A percentile compares a stretch with the other conserved stretches of the same genome.
phyloP scores from a whole-genome alignment of 345 rosid species.

The Salix udensis region DNA sequence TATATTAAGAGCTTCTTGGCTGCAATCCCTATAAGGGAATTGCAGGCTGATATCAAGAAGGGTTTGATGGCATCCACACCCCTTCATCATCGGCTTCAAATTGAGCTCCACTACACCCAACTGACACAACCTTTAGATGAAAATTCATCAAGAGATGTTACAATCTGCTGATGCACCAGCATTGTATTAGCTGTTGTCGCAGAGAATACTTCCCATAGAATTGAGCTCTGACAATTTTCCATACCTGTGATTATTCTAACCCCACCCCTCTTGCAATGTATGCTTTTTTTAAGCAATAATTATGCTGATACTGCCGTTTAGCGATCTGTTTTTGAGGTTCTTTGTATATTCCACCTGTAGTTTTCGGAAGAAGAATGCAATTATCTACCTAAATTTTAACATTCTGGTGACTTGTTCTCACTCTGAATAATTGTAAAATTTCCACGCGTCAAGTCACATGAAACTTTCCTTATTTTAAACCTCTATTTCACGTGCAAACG shows the following conservation, averaged over 20 bases:
- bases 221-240: background rate
- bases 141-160: background rate
- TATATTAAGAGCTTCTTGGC: constrained; percentile 69
- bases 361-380: background rate
- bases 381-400: background rate
- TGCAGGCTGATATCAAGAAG: constrained; percentile 60
- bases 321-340: background rate
- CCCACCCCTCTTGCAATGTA: background rate
- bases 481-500: background rate
- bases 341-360: background rate
- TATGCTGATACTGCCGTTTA: background rate
- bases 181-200: background rate
- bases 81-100: constrained; percentile 60
- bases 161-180: background rate
- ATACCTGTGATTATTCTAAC: constrained; percentile 13
- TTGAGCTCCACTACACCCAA: constrained; percentile 58
- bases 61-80: constrained; percentile 51
- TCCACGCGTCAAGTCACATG: background rate
- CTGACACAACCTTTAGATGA: constrained; percentile 17
- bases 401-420: too few relatives aligned
- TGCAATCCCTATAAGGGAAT: constrained; percentile 53
- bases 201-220: background rate
- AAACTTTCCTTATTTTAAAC: background rate
- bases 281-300: background rate
- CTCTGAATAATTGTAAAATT: too few relatives aligned